Evolutionary conservation across 257 asterid genomes (phyloP).

Genomic region (Paulownia fortunei): DNA sequence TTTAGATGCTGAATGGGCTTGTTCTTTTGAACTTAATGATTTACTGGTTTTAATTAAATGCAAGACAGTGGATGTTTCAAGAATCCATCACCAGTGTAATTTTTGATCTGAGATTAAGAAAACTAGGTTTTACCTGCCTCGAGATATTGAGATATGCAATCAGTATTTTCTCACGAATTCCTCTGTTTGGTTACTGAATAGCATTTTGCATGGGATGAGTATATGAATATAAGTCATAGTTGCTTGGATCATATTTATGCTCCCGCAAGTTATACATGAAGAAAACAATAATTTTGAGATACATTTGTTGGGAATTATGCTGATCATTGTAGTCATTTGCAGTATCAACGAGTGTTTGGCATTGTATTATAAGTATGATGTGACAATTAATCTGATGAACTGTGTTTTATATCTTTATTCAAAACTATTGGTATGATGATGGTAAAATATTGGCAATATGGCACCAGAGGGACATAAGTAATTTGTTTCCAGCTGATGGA

Average conservation of each 20-base stretch:
- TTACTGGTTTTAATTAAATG: neutral
- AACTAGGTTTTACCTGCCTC: neutral
- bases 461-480: neutral
- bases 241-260: neutral
- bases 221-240: neutral
- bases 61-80: neutral
- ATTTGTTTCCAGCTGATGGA: neutral
- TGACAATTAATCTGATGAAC: neutral
- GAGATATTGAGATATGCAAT: constrained; percentile 7
- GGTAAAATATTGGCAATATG: neutral
- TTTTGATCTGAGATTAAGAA: neutral
- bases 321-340: neutral
- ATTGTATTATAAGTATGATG: neutral
- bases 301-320: neutral
- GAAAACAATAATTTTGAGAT: constrained; percentile 6
- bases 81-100: neutral
- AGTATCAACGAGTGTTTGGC: neutral
- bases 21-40: neutral
- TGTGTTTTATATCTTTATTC: neutral
- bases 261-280: neutral
- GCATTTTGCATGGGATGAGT: neutral
- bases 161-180: neutral
- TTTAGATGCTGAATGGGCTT: neutral
- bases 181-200: neutral
- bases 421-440: neutral